phyloP scores from a whole-genome alignment of 2,329 filamentous ascomycete species.

The Xylaria sp. region DNA sequence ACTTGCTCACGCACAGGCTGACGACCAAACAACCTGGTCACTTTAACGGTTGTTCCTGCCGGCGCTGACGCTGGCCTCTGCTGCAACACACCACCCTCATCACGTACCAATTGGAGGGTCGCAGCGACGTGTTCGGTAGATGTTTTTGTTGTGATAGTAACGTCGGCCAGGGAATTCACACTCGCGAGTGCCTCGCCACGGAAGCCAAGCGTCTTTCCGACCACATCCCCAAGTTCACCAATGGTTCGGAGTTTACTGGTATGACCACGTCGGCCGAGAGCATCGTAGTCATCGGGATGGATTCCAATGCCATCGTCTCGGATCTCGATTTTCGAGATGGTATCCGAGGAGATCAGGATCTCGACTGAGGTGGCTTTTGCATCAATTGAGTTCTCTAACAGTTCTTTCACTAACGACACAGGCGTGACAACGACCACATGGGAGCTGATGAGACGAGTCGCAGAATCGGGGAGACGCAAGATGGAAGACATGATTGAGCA shows the following conservation, averaged over 20 bases:
- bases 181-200: constrained; percentile 69
- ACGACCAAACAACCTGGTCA: constrained; percentile 52
- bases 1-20: constrained; percentile 60
- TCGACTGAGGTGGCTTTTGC: constrained; percentile 62
- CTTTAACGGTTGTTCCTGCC: constrained; percentile 63
- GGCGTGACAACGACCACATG: constrained; percentile 56
- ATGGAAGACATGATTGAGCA: constrained; percentile 34
- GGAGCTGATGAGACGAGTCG: constrained; percentile 55
- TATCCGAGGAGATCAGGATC: constrained; percentile 59
- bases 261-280: constrained; percentile 60
- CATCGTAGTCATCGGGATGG: constrained; percentile 52
- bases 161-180: constrained; percentile 52
- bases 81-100: constrained; percentile 38
- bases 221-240: constrained; percentile 53
- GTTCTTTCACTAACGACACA: constrained; percentile 63
- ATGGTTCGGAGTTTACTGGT: constrained; percentile 69
- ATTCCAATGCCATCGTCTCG: constrained; percentile 73
- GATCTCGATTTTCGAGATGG: constrained; percentile 63
- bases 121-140: constrained; percentile 55
- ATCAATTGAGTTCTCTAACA: constrained; percentile 73
- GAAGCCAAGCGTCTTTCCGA: constrained; percentile 63
- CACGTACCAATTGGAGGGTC: constrained; percentile 39
- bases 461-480: constrained; percentile 41
- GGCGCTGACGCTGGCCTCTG: constrained; percentile 45
- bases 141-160: constrained; percentile 60